These are phyloP conservation scores for Mitragyna speciosa DNA, from an alignment of 257 asterid genomes.

Conservation along the genomic window DNA sequence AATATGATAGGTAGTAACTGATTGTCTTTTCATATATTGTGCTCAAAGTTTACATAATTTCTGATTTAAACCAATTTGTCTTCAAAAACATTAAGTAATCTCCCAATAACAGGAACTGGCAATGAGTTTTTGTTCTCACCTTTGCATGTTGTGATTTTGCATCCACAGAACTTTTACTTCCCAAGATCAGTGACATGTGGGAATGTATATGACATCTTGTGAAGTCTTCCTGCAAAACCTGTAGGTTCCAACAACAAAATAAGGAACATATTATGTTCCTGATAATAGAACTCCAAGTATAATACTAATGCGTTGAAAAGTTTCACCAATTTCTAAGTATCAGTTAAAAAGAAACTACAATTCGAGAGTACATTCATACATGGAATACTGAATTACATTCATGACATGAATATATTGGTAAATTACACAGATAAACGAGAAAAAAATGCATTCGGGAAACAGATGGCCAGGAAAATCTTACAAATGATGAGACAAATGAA, in stretches of 20 bases:
- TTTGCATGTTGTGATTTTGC: slow-evolving; percentile 49
- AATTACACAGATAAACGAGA: neutral
- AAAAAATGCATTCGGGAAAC: neutral
- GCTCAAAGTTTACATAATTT: neutral
- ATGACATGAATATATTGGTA: neutral
- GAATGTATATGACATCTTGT: slow-evolving; percentile 68
- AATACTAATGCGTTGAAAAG: neutral
- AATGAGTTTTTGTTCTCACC: slow-evolving; percentile 37
- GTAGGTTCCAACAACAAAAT: slow-evolving; percentile 16
- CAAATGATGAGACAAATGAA: no score
- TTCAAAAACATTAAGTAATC: neutral
- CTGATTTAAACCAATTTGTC: neutral
- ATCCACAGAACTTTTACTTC: slow-evolving; percentile 30
- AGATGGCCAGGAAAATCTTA: no score
- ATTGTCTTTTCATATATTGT: neutral
- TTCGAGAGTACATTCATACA: neutral
- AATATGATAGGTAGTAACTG: neutral
- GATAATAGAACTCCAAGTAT: neutral
- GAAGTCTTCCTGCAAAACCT: slow-evolving; percentile 94
- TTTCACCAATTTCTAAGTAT: neutral
- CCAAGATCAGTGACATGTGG: slow-evolving; percentile 61
- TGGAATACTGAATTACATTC: neutral
- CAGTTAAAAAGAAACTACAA: neutral
- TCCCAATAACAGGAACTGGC: neutral
- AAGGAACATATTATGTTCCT: slow-evolving; percentile 9